These are phyloP conservation scores for Leccinum griseonigrum DNA, from an alignment of 1,284 basidiomycete genomes.

Conservation along the genomic window DNA sequence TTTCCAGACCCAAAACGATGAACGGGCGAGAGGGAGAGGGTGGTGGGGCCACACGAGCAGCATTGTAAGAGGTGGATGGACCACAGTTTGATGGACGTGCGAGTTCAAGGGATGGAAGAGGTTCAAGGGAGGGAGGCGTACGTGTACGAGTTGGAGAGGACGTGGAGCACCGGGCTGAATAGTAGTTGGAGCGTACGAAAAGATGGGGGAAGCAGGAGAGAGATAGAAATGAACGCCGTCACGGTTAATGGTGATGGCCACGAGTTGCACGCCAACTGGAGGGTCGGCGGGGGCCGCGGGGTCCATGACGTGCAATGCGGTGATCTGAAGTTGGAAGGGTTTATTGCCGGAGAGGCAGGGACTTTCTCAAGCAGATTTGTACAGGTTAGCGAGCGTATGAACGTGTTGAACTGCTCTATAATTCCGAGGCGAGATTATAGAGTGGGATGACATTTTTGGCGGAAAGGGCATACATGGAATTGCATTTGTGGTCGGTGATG, in stretches of 20 bases:
- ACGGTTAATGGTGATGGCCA: conserved; percentile 60
- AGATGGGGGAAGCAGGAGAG: too few species aligned
- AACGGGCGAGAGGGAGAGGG: conserved; percentile 45
- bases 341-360: conserved; percentile 67
- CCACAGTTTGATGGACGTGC: too few species aligned
- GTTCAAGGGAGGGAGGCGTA: too few species aligned
- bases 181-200: too few species aligned
- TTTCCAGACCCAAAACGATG: conserved; percentile 52
- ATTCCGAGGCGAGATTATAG: conserved; percentile 56
- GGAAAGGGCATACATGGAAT: conserved; percentile 74
- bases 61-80: too few species aligned
- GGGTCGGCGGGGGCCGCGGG: conserved; percentile 57
- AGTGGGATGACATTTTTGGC: conserved; percentile 69
- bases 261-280: conserved; percentile 64
- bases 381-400: conserved; percentile 66
- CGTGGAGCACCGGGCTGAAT: too few species aligned
- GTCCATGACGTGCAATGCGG: conserved; percentile 62
- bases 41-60: too few species aligned
- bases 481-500: conserved; percentile 61
- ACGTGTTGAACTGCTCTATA: conserved; percentile 59
- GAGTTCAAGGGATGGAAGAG: conserved; percentile 20
- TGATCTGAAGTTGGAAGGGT: conserved; percentile 66
- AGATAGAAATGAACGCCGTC: too few species aligned
- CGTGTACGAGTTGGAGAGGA: too few species aligned
- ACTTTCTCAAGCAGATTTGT: conserved; percentile 72